These are phyloP conservation scores for Adiantum capillusveneris DNA, from an alignment of 75 land plant species.

Conservation along the genomic window DNA sequence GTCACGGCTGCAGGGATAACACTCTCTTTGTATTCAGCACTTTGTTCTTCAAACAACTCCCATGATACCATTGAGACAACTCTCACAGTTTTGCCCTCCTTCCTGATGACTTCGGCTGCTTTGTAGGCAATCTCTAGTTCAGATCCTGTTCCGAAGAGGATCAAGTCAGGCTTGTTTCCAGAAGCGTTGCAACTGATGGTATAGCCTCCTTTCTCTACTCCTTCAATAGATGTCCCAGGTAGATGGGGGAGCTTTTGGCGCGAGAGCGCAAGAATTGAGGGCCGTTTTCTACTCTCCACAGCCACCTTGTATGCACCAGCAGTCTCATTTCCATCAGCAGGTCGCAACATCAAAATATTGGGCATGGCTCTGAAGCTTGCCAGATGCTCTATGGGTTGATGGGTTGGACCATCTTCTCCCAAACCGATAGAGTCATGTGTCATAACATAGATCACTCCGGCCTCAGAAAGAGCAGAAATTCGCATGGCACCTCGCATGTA, in stretches of 20 bases:
- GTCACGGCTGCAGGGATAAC: constrained; percentile 51
- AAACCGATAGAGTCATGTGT: constrained; percentile 91
- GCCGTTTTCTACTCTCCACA: constrained; percentile 44
- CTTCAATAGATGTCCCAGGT: no score
- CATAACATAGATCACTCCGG: constrained; percentile 82
- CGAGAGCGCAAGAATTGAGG: no score
- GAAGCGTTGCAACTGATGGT: no score
- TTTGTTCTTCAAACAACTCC: constrained; percentile 62
- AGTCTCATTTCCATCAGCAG: no score
- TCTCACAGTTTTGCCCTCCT: constrained; percentile 60
- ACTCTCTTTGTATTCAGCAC: constrained; percentile 62
- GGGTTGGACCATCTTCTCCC: constrained; percentile 93
- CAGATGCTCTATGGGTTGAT: constrained; percentile 82
- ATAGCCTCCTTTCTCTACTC: no score
- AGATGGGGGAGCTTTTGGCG: no score
- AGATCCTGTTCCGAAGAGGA: no score
- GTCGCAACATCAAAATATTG: constrained; percentile 62
- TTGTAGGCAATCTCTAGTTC: no score
- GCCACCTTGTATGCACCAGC: constrained; percentile 77
- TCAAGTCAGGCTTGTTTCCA: no score
- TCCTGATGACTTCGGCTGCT: no score
- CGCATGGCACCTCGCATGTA: constrained; percentile 76
- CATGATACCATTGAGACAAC: constrained; percentile 84
- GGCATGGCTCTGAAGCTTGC: constrained; percentile 88
- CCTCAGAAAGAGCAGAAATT: constrained; percentile 59